These are phyloP conservation scores for Talaromyces amestolkiae DNA, from an alignment of 2,329 filamentous ascomycete genomes.

Conservation along the genomic window DNA sequence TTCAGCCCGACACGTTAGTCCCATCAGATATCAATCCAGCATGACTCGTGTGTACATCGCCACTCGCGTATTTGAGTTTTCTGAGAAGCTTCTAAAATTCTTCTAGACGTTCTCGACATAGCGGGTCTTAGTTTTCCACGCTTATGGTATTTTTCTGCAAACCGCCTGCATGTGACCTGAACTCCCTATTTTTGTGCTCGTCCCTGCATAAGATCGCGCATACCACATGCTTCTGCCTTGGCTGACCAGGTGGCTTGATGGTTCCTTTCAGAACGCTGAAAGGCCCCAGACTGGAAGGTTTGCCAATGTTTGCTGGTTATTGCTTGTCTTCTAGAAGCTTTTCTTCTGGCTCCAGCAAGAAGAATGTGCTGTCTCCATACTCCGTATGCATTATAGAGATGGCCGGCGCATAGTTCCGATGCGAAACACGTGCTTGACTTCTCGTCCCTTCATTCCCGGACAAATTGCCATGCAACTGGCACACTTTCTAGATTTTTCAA, in stretches of 20 bases:
- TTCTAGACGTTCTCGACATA: neutral
- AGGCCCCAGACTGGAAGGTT: neutral
- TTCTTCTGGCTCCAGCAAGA: neutral
- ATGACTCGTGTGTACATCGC: neutral
- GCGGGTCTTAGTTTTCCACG: neutral
- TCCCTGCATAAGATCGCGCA: constrained; percentile 1
- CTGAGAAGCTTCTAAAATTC: constrained; percentile 1
- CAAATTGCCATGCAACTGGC: neutral
- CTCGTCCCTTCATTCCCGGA: neutral
- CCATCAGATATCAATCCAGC: neutral
- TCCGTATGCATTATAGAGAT: neutral
- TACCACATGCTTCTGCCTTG: neutral
- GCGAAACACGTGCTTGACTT: neutral
- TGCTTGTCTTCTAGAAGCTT: constrained; percentile 2
- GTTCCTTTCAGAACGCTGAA: neutral
- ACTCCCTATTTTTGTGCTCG: neutral
- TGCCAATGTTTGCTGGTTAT: neutral
- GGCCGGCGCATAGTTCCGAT: neutral
- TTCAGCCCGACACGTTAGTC: neutral
- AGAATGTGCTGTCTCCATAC: neutral
- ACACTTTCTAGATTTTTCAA: neutral
- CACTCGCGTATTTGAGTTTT: neutral
- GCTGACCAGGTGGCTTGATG: constrained; percentile 1
- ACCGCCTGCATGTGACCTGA: neutral
- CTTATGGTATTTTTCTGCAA: constrained; percentile 2